Conservation (phyloP, 1,284 basidiomycete genomes). For the Fomitopsis palustris region DNA sequence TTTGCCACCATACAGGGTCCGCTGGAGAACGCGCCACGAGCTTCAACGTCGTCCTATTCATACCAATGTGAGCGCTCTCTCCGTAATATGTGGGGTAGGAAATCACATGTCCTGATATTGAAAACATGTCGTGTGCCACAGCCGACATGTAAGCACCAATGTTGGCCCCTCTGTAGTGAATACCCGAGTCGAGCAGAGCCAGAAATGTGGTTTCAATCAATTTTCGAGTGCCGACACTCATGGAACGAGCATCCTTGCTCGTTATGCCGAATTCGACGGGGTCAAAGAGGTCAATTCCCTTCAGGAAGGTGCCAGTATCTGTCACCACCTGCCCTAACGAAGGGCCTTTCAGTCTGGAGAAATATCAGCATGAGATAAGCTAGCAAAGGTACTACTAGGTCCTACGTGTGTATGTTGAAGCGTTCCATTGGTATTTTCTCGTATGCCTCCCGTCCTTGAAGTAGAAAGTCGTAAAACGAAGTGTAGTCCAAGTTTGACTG, state of each 20-base stretch:
- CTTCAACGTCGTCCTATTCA: conserved; percentile 32
- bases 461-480: conserved; percentile 34
- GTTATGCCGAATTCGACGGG: conserved; percentile 38
- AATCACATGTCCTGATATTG: conserved; percentile 12
- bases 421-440: conserved; percentile 30
- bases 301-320: conserved; percentile 35
- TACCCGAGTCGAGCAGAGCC: conserved; percentile 38
- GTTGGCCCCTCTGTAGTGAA: conserved; percentile 34
- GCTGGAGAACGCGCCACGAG: conserved; percentile 34
- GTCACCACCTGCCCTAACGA: conserved; percentile 25
- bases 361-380: not conserved
- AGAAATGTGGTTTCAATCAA: conserved; percentile 37
- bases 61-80: not conserved
- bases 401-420: conserved; percentile 33
- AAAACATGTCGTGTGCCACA: conserved; percentile 11
- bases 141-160: conserved; percentile 38
- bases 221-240: conserved; percentile 35
- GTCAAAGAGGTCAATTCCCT: conserved; percentile 36
- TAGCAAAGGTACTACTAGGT: not conserved
- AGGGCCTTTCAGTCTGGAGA: conserved; percentile 11
- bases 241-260: conserved; percentile 32
- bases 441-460: conserved; percentile 31
- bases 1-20: conserved; percentile 41
- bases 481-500: conserved; percentile 31
- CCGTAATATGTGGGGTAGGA: not conserved